Percentiles rank a stretch among this genome's conserved stretches.
phyloP scores from a whole-genome alignment of 208 protist species.

The Leishmania tropica region DNA sequence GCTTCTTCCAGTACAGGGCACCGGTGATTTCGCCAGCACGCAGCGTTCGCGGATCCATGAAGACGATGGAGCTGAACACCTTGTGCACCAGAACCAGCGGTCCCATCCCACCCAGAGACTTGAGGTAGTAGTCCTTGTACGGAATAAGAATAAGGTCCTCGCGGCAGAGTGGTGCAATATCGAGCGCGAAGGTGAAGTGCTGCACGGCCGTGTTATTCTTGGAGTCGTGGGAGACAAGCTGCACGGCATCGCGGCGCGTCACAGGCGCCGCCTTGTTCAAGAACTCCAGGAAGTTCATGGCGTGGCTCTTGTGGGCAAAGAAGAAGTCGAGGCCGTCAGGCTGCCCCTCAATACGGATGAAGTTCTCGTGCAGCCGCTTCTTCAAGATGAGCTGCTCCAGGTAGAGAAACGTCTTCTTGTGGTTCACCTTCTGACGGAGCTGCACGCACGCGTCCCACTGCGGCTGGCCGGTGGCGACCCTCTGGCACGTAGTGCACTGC shows the following conservation, averaged over 20 bases:
- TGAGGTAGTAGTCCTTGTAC: conserved; percentile 83
- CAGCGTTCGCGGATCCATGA: conserved; percentile 97
- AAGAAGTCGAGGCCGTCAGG: conserved; percentile 99
- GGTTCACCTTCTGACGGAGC: conserved; percentile 98
- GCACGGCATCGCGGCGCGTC: conserved; percentile 92
- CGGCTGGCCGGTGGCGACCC: conserved; percentile 95
- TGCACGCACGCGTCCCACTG: conserved; percentile 98
- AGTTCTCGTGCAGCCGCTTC: conserved; percentile 95
- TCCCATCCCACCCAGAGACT: conserved; percentile 86
- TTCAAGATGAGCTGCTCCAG: conserved; percentile 99
- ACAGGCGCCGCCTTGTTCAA: conserved; percentile 91
- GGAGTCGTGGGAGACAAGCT: conserved; percentile 98
- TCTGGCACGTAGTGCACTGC: conserved; percentile 97
- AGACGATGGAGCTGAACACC: conserved; percentile 94
- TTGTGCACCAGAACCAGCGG: conserved; percentile 95
- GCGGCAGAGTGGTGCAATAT: conserved; percentile 98
- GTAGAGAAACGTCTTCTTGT: conserved; percentile 99
- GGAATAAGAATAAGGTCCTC: conserved; percentile 95
- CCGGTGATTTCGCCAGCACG: conserved; percentile 91
- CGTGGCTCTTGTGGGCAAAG: conserved; percentile 96
- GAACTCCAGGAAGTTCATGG: conserved; percentile 98
- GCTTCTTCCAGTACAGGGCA: conserved; percentile 93
- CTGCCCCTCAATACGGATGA: conserved; percentile 95
- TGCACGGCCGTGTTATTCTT: conserved; percentile 98
- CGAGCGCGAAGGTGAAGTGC: conserved; percentile 97